phyloP scores from a whole-genome alignment of 2,329 filamentous ascomycete genomes.

The Plenodomus tracheiphilus region DNA sequence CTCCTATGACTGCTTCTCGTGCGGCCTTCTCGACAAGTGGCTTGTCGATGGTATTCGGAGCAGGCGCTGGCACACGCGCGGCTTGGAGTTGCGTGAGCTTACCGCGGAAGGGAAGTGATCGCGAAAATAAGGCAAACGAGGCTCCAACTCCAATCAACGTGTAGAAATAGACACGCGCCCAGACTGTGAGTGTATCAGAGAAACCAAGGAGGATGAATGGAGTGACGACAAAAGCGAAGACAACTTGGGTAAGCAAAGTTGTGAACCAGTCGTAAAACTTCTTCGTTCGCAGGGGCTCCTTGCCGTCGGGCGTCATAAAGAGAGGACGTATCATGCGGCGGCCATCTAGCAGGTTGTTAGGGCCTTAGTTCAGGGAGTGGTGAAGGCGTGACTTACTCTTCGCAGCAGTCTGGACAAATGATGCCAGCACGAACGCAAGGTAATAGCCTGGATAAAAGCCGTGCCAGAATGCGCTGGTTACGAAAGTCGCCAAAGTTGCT shows the following conservation, averaged over 20 bases:
- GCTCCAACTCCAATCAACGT: constrained; percentile 67
- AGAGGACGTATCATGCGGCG: constrained; percentile 89
- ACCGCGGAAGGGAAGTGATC: constrained; percentile 67
- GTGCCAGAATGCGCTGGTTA: constrained; percentile 95
- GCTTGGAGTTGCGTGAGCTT: constrained; percentile 44
- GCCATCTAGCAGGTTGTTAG: constrained; percentile 63
- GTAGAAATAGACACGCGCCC: constrained; percentile 90
- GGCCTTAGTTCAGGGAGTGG: neutral
- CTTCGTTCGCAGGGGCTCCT: constrained; percentile 62
- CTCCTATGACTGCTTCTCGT: constrained; percentile 39
- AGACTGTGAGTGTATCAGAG: constrained; percentile 70
- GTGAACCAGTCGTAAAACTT: constrained; percentile 83
- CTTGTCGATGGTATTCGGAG: constrained; percentile 28
- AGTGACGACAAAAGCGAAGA: constrained; percentile 78
- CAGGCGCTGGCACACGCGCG: constrained; percentile 21
- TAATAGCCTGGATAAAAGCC: constrained; percentile 98
- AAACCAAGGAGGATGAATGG: constrained; percentile 86
- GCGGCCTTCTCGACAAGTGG: constrained; percentile 34
- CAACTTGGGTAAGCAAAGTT: constrained; percentile 75
- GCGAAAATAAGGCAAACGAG: constrained; percentile 76
- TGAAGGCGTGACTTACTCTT: constrained; percentile 71
- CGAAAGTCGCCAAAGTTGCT: constrained; percentile 90
- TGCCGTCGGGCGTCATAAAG: constrained; percentile 80
- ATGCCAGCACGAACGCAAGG: constrained; percentile 83
- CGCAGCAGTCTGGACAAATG: constrained; percentile 87